A percentile compares a stretch with the other conserved stretches of the same genome.
phyloP scores from a whole-genome alignment of 2,329 filamentous ascomycete species.

The Parastagonospora nodorum region DNA sequence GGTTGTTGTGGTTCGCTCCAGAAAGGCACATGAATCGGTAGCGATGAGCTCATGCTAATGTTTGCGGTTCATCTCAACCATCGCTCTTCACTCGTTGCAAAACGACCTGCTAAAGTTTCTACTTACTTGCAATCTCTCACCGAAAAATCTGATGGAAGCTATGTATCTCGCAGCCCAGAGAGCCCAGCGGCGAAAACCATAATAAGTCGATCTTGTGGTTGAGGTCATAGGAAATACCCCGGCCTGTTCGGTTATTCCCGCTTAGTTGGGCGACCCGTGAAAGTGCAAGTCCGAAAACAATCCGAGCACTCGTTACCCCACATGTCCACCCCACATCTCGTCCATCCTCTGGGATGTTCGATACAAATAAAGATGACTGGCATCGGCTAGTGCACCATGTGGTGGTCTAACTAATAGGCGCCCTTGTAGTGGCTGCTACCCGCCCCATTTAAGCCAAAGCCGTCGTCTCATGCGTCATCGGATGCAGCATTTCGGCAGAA shows the following conservation, averaged over 20 bases:
- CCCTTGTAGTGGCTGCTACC: background rate
- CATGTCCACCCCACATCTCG: slow-evolving; percentile 6
- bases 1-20: background rate
- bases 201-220: background rate
- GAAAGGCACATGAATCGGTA: background rate
- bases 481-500: slow-evolving; percentile 13
- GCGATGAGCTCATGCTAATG: slow-evolving; percentile 1
- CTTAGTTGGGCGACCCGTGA: background rate
- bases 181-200: background rate
- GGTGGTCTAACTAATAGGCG: background rate
- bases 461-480: slow-evolving; percentile 17
- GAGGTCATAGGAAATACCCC: background rate
- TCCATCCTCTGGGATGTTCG: background rate
- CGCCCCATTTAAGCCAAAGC: background rate
- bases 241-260: background rate
- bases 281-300: background rate
- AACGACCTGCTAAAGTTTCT: too few relatives aligned
- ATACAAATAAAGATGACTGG: background rate
- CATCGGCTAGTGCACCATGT: slow-evolving; percentile 18
- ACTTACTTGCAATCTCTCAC: too few relatives aligned
- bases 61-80: too few relatives aligned
- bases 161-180: too few relatives aligned
- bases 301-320: slow-evolving; percentile 1
- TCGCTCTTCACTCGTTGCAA: too few relatives aligned
- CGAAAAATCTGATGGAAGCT: too few relatives aligned